A percentile compares a stretch with the other conserved stretches of the same genome.
These are phyloP conservation scores for Helminthosporium solani DNA, from an alignment of 2,329 filamentous ascomycete genomes.

Conservation along the genomic window DNA sequence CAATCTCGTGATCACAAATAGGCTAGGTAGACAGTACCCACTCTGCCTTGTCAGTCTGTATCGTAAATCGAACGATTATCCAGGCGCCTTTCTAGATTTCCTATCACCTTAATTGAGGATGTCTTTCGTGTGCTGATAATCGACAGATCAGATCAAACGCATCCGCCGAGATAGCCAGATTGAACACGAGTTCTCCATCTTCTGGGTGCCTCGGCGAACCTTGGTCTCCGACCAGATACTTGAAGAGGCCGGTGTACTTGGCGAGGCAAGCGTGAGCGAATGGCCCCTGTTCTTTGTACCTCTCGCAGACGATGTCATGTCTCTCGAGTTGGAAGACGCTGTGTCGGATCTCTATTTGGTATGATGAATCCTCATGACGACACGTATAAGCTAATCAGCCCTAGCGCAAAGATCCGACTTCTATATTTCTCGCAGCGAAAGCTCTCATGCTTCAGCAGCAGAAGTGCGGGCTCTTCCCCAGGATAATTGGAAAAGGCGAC, in stretches of 20 bases:
- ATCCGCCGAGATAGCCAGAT: conserved; percentile 84
- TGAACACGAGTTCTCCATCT: conserved; percentile 94
- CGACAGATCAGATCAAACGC: conserved; percentile 82
- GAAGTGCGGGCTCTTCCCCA: conserved; percentile 87
- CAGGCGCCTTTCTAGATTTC: conserved; percentile 28
- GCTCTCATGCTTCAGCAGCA: conserved; percentile 94
- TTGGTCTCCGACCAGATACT: conserved; percentile 87
- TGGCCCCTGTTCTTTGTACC: conserved; percentile 88
- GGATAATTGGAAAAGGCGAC: conserved; percentile 93
- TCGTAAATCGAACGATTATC: conserved; percentile 49
- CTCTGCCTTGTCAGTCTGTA: conserved; percentile 60
- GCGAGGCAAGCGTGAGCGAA: conserved; percentile 86
- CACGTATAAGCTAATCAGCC: conserved; percentile 21
- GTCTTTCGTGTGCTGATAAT: conserved; percentile 52
- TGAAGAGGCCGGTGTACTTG: conserved; percentile 89
- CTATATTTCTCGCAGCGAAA: conserved; percentile 84
- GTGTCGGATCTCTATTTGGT: conserved; percentile 85
- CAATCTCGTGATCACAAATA: conserved; percentile 57
- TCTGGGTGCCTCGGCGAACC: conserved; percentile 92
- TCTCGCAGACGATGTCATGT: conserved; percentile 86
- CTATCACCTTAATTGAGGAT: conserved; percentile 23
- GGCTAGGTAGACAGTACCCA: conserved; percentile 56
- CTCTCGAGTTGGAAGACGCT: conserved; percentile 82
- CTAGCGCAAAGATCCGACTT: conserved; percentile 80
- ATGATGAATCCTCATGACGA: conserved; percentile 24